phyloP scores from a whole-genome alignment of 345 rosid genomes.

The Lumnitzera littorea region DNA sequence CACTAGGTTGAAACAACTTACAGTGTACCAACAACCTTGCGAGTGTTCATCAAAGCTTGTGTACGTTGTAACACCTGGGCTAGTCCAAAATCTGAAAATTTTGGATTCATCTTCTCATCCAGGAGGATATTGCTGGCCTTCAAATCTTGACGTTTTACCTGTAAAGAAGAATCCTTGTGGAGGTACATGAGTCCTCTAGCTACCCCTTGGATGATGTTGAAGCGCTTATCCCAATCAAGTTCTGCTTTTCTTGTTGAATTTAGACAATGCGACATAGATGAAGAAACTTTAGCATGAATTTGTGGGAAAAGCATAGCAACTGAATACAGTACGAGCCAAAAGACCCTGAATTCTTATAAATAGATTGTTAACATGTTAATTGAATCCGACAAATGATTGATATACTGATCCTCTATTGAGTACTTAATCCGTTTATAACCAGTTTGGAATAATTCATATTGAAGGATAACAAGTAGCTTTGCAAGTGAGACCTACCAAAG shows the following conservation, averaged over 20 bases:
- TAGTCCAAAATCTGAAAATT: slow-evolving; percentile 34
- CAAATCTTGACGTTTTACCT: slow-evolving; percentile 29
- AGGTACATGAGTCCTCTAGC: slow-evolving; percentile 31
- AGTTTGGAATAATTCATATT: too few species aligned
- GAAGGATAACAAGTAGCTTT: too few species aligned
- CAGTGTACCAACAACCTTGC: slow-evolving; percentile 21
- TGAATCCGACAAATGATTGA: too few species aligned
- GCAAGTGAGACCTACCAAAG: slow-evolving; percentile 12
- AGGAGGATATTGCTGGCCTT: slow-evolving; percentile 27
- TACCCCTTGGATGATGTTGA: slow-evolving; percentile 21
- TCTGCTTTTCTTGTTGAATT: slow-evolving; percentile 10
- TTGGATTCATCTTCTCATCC: slow-evolving; percentile 27
- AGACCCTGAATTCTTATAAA: too few species aligned
- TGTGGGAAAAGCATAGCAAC: neutral
- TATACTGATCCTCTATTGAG: too few species aligned
- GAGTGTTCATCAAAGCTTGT: slow-evolving; percentile 13
- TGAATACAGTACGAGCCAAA: neutral
- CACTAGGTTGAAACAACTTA: neutral
- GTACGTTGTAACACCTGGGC: slow-evolving; percentile 21
- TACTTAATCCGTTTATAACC: too few species aligned
- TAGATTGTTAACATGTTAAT: too few species aligned
- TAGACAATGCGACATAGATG: neutral
- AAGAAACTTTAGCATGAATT: neutral
- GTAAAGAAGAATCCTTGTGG: slow-evolving; percentile 23
- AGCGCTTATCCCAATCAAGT: slow-evolving; percentile 20